A percentile compares a stretch with the other conserved stretches of the same genome.
phyloP scores from a whole-genome alignment of 257 asterid species.

The Pogostemon cablin region DNA sequence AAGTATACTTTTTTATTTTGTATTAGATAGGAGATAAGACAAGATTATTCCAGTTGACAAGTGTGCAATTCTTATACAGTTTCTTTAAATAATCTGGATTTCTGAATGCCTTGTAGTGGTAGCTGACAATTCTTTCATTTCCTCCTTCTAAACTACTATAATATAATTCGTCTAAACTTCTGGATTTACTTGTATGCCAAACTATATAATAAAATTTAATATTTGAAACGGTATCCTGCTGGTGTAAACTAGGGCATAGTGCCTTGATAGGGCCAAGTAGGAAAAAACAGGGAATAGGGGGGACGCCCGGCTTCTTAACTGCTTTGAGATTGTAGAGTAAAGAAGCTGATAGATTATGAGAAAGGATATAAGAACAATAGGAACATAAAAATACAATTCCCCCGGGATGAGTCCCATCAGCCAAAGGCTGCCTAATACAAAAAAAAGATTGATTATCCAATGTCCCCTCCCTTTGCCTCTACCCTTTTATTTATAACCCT shows the following conservation, averaged over 20 bases:
- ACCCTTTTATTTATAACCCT: too few species aligned
- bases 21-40: background rate
- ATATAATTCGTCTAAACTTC: background rate
- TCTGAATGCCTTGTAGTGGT: background rate
- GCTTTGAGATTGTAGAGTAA: background rate
- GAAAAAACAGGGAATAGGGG: background rate
- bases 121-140: background rate
- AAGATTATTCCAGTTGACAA: background rate
- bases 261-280: background rate
- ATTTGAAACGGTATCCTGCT: background rate
- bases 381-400: too few species aligned
- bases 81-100: background rate
- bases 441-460: too few species aligned
- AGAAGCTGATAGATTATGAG: too few species aligned
- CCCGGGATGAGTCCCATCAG: too few species aligned
- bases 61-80: conserved; percentile 5
- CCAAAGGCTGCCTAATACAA: too few species aligned
- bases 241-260: background rate
- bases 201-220: background rate
- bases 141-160: conserved; percentile 15
- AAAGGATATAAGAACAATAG: too few species aligned
- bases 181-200: background rate
- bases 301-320: background rate
- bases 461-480: too few species aligned
- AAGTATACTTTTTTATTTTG: conserved; percentile 18